A percentile compares a stretch with the other conserved stretches of the same genome.
phyloP scores from a whole-genome alignment of 2,329 filamentous ascomycete genomes.

The Alternaria angustiovoidea region DNA sequence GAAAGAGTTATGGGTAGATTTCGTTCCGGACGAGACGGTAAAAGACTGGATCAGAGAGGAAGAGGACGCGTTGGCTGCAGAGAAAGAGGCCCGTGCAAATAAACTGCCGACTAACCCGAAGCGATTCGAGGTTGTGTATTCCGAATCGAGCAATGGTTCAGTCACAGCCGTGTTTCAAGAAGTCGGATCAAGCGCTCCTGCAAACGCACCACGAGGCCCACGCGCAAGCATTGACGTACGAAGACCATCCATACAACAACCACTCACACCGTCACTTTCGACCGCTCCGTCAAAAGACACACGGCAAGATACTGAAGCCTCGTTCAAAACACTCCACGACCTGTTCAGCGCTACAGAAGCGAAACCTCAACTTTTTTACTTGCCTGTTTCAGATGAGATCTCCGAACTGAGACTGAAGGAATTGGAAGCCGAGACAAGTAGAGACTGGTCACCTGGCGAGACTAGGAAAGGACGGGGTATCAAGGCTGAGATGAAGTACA shows the following conservation, averaged over 20 bases:
- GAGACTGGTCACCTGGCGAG: constrained; percentile 51
- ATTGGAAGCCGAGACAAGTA: constrained; percentile 58
- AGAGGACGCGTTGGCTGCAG: constrained; percentile 39
- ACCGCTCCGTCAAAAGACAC: constrained; percentile 19
- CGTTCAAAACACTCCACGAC: constrained; percentile 66
- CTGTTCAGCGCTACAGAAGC: constrained; percentile 67
- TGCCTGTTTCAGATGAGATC: constrained; percentile 70
- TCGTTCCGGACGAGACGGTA: constrained; percentile 79
- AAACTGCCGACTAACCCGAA: constrained; percentile 30
- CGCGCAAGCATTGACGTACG: constrained; percentile 18
- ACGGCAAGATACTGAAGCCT: constrained; percentile 34
- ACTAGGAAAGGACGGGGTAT: constrained; percentile 41
- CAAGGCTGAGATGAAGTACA: constrained; percentile 44
- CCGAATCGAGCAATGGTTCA: constrained; percentile 24
- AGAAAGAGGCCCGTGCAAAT: constrained; percentile 38
- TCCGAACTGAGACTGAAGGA: constrained; percentile 70
- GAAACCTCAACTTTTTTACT: constrained; percentile 71
- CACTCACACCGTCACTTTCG: constrained; percentile 4
- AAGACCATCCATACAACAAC: constrained; percentile 8
- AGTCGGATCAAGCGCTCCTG: constrained; percentile 39
- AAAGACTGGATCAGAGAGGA: constrained; percentile 72
- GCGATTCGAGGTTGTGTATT: constrained; percentile 45
- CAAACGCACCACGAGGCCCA: constrained; percentile 35
- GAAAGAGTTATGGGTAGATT: constrained; percentile 88
- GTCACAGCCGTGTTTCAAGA: constrained; percentile 45